A percentile compares a stretch with the other conserved stretches of the same genome.
These are phyloP conservation scores for Phylloporus sp. DNA, from an alignment of 768 basidiomycete species.

Conservation along the genomic window DNA sequence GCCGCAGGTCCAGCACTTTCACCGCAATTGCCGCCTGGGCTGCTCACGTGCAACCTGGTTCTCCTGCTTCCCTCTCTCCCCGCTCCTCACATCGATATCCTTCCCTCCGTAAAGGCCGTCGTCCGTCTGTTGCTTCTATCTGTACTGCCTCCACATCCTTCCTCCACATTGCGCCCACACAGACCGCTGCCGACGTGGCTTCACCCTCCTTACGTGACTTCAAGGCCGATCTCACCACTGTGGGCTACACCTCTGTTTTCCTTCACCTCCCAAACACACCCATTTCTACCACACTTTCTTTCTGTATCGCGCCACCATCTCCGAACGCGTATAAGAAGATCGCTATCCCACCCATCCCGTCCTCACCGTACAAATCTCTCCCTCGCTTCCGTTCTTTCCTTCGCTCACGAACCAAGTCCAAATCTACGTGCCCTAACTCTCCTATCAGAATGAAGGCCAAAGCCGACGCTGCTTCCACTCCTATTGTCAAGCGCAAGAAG, in stretches of 20 bases:
- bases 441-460: conserved; percentile 24
- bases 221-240: conserved; percentile 48
- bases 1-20: conserved; percentile 41
- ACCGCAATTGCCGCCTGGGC: conserved; percentile 59
- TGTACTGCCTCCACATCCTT: conserved; percentile 44
- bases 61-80: conserved; percentile 46
- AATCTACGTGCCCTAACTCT: conserved; percentile 27
- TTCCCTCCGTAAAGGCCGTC: conserved; percentile 28
- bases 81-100: conserved; percentile 35
- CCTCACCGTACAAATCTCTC: conserved; percentile 24
- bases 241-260: conserved; percentile 66
- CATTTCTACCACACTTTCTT: conserved; percentile 16
- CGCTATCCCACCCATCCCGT: conserved; percentile 13
- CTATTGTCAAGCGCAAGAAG: conserved; percentile 48
- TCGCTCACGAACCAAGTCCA: conserved; percentile 36
- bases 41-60: conserved; percentile 61
- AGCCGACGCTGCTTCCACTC: conserved; percentile 18
- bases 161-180: conserved; percentile 39
- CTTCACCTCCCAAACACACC: conserved; percentile 53
- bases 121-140: conserved; percentile 36
- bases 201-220: conserved; percentile 47
- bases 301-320: conserved; percentile 8
- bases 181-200: conserved; percentile 28
- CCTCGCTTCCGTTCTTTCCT: conserved; percentile 49
- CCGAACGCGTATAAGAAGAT: conserved; percentile 10